Conservation (phyloP, 1,284 basidiomycete genomes). For the Vanrija sp. region DNA sequence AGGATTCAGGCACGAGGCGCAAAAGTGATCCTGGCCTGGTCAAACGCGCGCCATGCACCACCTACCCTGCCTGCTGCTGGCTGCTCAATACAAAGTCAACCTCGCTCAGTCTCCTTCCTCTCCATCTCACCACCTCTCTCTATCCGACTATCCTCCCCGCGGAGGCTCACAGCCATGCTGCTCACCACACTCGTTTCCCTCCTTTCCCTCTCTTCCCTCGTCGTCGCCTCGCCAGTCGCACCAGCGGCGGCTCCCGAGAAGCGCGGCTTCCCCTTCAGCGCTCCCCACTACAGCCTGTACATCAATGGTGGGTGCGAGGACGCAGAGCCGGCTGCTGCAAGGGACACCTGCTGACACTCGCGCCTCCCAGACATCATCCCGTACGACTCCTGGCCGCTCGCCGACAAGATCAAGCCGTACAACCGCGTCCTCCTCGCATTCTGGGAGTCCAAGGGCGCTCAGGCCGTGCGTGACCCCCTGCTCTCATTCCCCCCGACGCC, state of each 20-base stretch:
- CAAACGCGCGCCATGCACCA: too few species aligned
- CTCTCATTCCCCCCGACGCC: background rate
- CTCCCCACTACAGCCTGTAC: slow-evolving; percentile 45
- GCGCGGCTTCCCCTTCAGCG: slow-evolving; percentile 18
- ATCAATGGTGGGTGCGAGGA: slow-evolving; percentile 27
- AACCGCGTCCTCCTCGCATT: slow-evolving; percentile 53
- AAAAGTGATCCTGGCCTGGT: too few species aligned
- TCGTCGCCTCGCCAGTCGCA: slow-evolving; percentile 3
- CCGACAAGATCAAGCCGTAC: slow-evolving; percentile 23
- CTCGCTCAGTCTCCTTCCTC: background rate
- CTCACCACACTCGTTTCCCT: slow-evolving; percentile 13
- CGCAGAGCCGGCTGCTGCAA: background rate
- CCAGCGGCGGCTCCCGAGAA: slow-evolving; percentile 4
- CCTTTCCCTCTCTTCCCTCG: slow-evolving; percentile 8
- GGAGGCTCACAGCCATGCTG: background rate
- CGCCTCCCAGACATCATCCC: slow-evolving; percentile 30
- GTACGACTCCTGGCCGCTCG: slow-evolving; percentile 24
- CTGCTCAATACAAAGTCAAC: too few species aligned
- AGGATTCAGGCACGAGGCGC: too few species aligned
- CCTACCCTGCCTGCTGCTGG: too few species aligned
- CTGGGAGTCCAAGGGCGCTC: slow-evolving; percentile 48
- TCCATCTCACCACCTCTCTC: background rate
- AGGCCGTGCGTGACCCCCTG: slow-evolving; percentile 22
- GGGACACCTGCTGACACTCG: slow-evolving; percentile 6
- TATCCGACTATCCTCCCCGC: background rate